A percentile compares a stretch with the other conserved stretches of the same genome.
phyloP scores from a whole-genome alignment of 164 flowering plant genomes.

The Akebia trifoliata region DNA sequence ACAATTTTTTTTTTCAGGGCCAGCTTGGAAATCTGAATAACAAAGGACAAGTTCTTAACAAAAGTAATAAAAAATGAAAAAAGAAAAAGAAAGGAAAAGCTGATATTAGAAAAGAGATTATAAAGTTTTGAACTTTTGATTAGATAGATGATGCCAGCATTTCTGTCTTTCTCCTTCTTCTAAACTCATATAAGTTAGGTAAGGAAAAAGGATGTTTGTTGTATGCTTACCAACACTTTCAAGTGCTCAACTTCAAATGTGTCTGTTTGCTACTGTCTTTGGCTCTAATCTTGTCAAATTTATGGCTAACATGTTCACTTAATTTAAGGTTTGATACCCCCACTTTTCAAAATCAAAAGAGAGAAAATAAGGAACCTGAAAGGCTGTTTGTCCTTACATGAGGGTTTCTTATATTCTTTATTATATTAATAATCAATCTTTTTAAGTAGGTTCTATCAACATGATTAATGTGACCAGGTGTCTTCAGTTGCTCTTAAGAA shows the following conservation, averaged over 20 bases:
- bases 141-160: neutral
- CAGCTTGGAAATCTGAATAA: conserved; percentile 9
- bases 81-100: conserved; percentile 1
- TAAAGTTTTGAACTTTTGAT: neutral
- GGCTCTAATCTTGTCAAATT: conserved; percentile 32
- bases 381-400: conserved; percentile 18
- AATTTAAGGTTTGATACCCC: conserved; percentile 38
- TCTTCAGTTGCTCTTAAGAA: conserved; percentile 16
- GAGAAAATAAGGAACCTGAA: conserved; percentile 16
- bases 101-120: conserved; percentile 5
- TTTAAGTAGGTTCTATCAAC: conserved; percentile 11
- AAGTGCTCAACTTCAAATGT: conserved; percentile 23
- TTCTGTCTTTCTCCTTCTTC: neutral
- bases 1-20: conserved; percentile 13
- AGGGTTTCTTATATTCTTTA: conserved; percentile 12
- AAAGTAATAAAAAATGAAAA: too few relatives aligned
- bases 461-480: conserved; percentile 16
- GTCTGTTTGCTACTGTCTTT: conserved; percentile 19
- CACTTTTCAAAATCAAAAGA: conserved; percentile 22
- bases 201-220: conserved; percentile 14
- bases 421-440: conserved; percentile 2
- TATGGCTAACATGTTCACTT: conserved; percentile 30
- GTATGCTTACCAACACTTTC: conserved; percentile 12
- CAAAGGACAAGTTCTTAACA: conserved; percentile 4
- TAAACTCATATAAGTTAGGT: conserved; percentile 7